Percentiles rank a stretch among this genome's conserved stretches.
Evolutionary conservation across 164 flowering plant genomes (phyloP).

Genomic region (Nymphaea colorata): DNA sequence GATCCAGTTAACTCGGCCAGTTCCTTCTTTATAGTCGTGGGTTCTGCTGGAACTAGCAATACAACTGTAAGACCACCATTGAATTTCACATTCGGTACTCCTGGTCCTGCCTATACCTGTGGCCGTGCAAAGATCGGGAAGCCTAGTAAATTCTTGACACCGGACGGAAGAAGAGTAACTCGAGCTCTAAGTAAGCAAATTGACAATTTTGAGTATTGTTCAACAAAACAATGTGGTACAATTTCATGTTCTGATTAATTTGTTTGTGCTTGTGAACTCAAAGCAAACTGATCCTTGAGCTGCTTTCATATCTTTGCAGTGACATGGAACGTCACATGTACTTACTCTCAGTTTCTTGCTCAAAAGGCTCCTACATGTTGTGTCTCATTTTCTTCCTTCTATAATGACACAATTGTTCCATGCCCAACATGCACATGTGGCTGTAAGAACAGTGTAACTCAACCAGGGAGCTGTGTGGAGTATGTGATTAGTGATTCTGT

Average conservation of each 20-base stretch:
- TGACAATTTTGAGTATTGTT: neutral
- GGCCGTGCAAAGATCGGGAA: slow-evolving; percentile 37
- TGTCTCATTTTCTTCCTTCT: slow-evolving; percentile 81
- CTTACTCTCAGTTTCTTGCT: slow-evolving; percentile 74
- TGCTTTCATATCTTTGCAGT: slow-evolving; percentile 24
- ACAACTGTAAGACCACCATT: slow-evolving; percentile 48
- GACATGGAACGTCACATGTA: slow-evolving; percentile 92
- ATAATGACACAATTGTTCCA: slow-evolving; percentile 57
- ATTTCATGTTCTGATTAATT: neutral
- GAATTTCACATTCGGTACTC: slow-evolving; percentile 54
- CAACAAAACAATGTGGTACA: neutral
- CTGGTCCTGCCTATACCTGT: slow-evolving; percentile 71
- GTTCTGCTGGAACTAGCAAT: slow-evolving; percentile 62
- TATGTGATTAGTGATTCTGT: neutral
- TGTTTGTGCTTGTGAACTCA: neutral
- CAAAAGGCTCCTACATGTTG: slow-evolving; percentile 77
- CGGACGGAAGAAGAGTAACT: slow-evolving; percentile 45
- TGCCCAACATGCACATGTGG: slow-evolving; percentile 85
- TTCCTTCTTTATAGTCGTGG: slow-evolving; percentile 70
- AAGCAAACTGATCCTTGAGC: neutral
- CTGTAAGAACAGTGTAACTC: slow-evolving; percentile 40
- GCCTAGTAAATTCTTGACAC: slow-evolving; percentile 27
- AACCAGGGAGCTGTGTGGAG: slow-evolving; percentile 59
- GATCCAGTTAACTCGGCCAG: slow-evolving; percentile 39
- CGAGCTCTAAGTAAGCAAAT: slow-evolving; percentile 53